A percentile compares a stretch with the other conserved stretches of the same genome.
phyloP scores from a whole-genome alignment of 352 stramenopile genomes.

The Pythium apleroticum region DNA sequence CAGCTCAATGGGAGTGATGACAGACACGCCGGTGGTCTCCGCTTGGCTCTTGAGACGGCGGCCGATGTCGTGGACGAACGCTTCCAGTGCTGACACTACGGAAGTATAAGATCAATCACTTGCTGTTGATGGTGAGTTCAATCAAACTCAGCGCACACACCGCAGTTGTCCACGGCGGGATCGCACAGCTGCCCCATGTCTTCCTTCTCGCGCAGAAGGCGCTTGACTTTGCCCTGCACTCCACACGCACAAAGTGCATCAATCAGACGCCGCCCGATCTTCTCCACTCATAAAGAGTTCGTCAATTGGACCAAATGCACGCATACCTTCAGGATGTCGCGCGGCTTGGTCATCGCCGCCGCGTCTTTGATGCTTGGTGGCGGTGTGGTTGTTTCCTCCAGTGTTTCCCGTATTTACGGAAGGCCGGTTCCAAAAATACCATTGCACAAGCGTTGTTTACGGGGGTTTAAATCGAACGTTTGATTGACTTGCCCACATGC shows the following conservation, averaged over 20 bases:
- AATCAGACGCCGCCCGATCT: background rate
- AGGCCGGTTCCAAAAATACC: background rate
- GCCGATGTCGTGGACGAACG: constrained; percentile 62
- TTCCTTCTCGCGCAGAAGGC: constrained; percentile 59
- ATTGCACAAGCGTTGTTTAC: background rate
- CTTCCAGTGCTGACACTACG: constrained; percentile 55
- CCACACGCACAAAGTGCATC: background rate
- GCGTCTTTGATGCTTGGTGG: background rate
- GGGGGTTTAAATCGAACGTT: constrained; percentile 3
- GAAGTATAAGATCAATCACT: background rate
- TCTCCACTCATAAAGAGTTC: background rate
- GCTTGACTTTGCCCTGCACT: constrained; percentile 54
- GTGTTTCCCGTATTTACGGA: background rate
- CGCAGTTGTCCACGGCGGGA: constrained; percentile 42
- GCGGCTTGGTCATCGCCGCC: constrained; percentile 32
- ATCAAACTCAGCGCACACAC: constrained; percentile 19
- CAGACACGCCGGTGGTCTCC: constrained; percentile 12
- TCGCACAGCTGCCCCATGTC: constrained; percentile 75
- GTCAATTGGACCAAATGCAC: background rate
- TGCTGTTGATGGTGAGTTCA: background rate
- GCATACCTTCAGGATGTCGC: constrained; percentile 59
- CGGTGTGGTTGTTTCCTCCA: background rate
- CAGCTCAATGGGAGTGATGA: constrained; percentile 64
- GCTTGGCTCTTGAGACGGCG: constrained; percentile 39
- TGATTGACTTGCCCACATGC: background rate